Base-by-base conservation (phyloP, 164 flowering plant genomes). In the Nymphaea thermarum region DNA sequence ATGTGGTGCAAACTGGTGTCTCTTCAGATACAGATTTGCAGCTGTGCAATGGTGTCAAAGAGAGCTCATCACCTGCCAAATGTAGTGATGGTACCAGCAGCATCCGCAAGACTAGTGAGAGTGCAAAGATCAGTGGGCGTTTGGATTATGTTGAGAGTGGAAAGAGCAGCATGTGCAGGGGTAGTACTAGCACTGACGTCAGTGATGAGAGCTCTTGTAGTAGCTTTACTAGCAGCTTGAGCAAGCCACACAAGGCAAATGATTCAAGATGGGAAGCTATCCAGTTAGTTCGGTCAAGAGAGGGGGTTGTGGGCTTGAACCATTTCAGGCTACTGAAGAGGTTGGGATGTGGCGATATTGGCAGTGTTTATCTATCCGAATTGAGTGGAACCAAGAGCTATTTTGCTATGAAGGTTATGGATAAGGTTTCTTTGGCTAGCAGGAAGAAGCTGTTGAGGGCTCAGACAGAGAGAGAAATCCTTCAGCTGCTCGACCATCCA, bases 401-500 rank as follows among this genome's bases (percentile, higher is more conserved):
- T 68, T 90, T 90, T 76, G 93, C 96, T 4, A 90, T 90, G 90
- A 89, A 89, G 80, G 93, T 89, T 42, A 89, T 89, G 96, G 92
- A 89, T 76, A 89, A 89, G 71, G 83, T 76, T 14, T 82, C 93
- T 63, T 71, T 88, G 45, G 93, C 93, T 5, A 80, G 85, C 70
- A 86, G 94, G 5, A 90, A 90, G 80, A 90, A 88, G 80, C 84
- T 86, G 43, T 87, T 84, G 65, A 85, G 96, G 66, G 96, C 94
- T 65, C 94, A 90, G 71, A 90, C 96, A 43, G 96, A 90, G 71
- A 80, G 94, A 69, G 96, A 90, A 71, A 90, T 90, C 61, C 75
- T 90, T 71, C 90, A 88, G 53, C 88, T 84, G 45, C 72, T 90
- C 65, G 96, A 88, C 67, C 94, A 90, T 77, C 96, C 96, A 3